phyloP scores from a whole-genome alignment of 2,329 filamentous ascomycete species.

The Coniochaeta prunicola region DNA sequence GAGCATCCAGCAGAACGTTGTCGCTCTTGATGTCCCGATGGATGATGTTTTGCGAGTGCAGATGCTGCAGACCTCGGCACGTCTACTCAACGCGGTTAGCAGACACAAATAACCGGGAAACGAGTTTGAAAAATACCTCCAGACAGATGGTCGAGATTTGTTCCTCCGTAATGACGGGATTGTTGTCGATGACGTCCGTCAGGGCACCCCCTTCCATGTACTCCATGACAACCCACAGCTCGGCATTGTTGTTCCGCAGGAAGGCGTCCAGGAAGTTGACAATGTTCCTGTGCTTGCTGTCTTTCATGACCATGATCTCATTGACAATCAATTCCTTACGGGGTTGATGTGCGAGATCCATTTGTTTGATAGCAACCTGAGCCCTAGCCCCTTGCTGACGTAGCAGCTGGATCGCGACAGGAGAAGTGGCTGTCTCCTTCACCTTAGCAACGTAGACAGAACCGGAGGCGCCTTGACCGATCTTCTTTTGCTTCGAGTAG shows the following conservation, averaged over 20 bases:
- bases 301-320: conserved; percentile 99
- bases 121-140: conserved; percentile 54
- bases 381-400: conserved; percentile 72
- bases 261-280: conserved; percentile 98
- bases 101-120: neutral
- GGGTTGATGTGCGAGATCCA: conserved; percentile 96
- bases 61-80: conserved; percentile 87
- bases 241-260: conserved; percentile 85
- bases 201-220: conserved; percentile 98
- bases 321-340: conserved; percentile 98
- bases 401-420: conserved; percentile 69
- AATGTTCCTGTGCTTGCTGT: conserved; percentile 96
- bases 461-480: conserved; percentile 94
- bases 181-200: conserved; percentile 98
- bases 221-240: conserved; percentile 99
- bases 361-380: conserved; percentile 98
- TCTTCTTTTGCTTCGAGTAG: conserved; percentile 99
- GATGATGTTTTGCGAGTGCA: conserved; percentile 95
- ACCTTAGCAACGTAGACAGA: conserved; percentile 97
- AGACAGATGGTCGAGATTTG: conserved; percentile 96
- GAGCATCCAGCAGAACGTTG: conserved; percentile 89
- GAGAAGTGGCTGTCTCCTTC: conserved; percentile 79
- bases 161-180: conserved; percentile 85
- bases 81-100: conserved; percentile 51
- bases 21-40: conserved; percentile 99